phyloP scores from a whole-genome alignment of 345 rosid species.

The Cardamine chenopodiifolia region DNA sequence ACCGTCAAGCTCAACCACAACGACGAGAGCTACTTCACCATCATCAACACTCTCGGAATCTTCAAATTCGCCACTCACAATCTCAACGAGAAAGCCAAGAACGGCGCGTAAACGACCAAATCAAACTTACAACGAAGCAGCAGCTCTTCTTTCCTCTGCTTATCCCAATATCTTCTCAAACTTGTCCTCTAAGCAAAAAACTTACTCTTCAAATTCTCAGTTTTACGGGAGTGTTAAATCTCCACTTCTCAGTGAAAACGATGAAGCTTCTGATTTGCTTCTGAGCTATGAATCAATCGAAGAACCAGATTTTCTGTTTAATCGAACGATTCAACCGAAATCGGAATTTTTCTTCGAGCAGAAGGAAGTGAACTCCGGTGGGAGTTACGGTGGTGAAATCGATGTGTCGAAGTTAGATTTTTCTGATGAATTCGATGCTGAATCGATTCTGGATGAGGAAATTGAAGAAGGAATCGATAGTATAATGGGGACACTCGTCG shows the following conservation, averaged over 20 bases:
- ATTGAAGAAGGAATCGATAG: constrained; percentile 70
- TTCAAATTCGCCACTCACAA: constrained; percentile 68
- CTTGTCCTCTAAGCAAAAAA: constrained; percentile 33
- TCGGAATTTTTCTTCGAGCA: constrained; percentile 43
- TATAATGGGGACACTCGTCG: constrained; percentile 64
- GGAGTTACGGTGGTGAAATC: constrained; percentile 44
- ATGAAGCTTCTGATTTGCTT: constrained; percentile 61
- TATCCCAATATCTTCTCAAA: constrained; percentile 72
- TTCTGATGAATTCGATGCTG: constrained; percentile 71
- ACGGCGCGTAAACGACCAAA: constrained; percentile 85
- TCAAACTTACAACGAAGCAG: constrained; percentile 94
- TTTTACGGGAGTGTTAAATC: constrained; percentile 46
- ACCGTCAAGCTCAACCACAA: constrained; percentile 52
- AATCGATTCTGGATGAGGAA: constrained; percentile 80
- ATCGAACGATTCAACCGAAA: constrained; percentile 45
- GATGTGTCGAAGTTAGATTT: constrained; percentile 41
- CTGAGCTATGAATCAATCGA: constrained; percentile 63
- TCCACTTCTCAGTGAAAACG: constrained; percentile 43
- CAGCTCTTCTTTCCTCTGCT: constrained; percentile 85
- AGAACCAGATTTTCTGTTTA: constrained; percentile 58
- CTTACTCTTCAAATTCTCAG: constrained; percentile 36
- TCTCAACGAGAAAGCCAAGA: constrained; percentile 85
- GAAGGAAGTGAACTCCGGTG: constrained; percentile 41
- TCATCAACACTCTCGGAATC: constrained; percentile 79
- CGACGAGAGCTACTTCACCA: constrained; percentile 61